Evolutionary conservation across 352 stramenopile genomes (phyloP), one percentile per base, ranked within the genome.

Genomic region (Globisporangium nunn): DNA sequence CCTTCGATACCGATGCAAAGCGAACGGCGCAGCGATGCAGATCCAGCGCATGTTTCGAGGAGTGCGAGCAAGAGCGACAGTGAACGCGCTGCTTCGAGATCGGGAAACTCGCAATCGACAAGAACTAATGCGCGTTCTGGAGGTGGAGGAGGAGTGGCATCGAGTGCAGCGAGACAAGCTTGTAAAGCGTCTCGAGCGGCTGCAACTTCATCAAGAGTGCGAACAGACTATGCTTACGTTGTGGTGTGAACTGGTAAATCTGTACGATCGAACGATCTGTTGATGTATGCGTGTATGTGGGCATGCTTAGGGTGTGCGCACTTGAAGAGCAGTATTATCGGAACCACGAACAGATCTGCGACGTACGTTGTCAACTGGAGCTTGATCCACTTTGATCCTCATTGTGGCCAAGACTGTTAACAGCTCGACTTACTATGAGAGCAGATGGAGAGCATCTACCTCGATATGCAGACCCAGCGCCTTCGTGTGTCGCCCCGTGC

Each of bases 401-500:
- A n/a, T 14, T 64, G 10, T 45, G 59, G 1, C 41, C 15, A 10
- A 46, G 29, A 45, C 14, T 39, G 29, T 2, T 54, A 6, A 2
- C 4, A 44, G 50, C 12, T 54, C 4, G 39, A 17, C n/a, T 17
- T 43, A 12, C 0, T 43, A 10, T 0, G 11, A 43, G 37, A 6
- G 10, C 51, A 91, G 78, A 78, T 93, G 71, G 80, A 93, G 61
- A 77, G 74, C 30, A 87, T 89, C 41, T 93, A 85, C 45, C 59
- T 91, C 33, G 83, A 93, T 52, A 93, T 91, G 83, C 73, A 88
- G 54, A 83, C 71, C 0, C 83, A 93, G 59, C 71, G 77, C 1
- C 68, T 87, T 55, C 77, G 78, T 10, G 70, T 93, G 12, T 93
- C 80, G 1, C 80, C 83, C 1, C 73, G 83, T 10, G 83, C 83